Percentiles rank a stretch among this genome's conserved stretches.
phyloP scores from a whole-genome alignment of 495 filamentous ascomycete genomes.

The Astrothelium macrocarpum region DNA sequence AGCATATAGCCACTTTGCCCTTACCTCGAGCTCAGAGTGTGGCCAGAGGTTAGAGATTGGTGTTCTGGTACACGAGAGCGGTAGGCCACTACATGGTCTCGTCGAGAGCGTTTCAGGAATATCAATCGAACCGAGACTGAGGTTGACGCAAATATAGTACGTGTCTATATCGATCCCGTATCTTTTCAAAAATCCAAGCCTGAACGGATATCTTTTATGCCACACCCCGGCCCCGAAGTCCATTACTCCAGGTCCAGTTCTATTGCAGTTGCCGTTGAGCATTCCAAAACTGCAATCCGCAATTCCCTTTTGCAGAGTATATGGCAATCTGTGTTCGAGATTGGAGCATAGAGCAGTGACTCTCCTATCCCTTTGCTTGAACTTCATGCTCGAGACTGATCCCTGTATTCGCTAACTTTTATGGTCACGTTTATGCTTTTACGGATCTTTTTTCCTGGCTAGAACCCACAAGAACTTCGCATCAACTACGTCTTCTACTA shows the following conservation, averaged over 20 bases:
- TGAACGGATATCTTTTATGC: too few relatives aligned
- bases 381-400: not conserved
- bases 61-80: too few relatives aligned
- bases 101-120: too few relatives aligned
- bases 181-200: too few relatives aligned
- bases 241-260: too few relatives aligned
- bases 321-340: not conserved
- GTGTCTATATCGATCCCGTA: too few relatives aligned
- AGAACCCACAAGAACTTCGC: conserved; percentile 21
- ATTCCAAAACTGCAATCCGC: not conserved
- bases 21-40: not conserved
- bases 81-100: too few relatives aligned
- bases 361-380: not conserved
- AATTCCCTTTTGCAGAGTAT: not conserved
- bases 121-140: too few relatives aligned
- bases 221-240: too few relatives aligned
- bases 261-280: not conserved
- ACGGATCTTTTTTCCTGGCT: conserved; percentile 12
- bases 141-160: too few relatives aligned
- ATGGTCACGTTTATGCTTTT: not conserved
- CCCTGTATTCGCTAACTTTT: not conserved
- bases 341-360: not conserved
- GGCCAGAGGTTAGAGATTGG: too few relatives aligned
- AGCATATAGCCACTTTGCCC: not conserved
- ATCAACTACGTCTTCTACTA: conserved; percentile 11